A percentile compares a stretch with the other conserved stretches of the same genome.
Evolutionary conservation across 2,329 filamentous ascomycete genomes (phyloP).

Genomic region (Fusarium bactridioides): DNA sequence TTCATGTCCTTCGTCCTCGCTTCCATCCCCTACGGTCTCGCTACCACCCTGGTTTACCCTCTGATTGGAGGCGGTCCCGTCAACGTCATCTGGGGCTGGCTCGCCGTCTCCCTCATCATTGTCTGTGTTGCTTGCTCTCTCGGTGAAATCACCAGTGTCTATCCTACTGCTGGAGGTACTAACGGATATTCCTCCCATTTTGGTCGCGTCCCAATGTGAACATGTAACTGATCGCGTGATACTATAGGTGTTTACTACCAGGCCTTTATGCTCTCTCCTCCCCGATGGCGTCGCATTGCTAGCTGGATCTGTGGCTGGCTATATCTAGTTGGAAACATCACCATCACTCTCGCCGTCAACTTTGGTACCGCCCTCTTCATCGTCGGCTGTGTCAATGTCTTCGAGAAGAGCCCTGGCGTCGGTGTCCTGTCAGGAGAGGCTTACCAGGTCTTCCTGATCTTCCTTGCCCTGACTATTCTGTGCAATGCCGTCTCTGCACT

Average conservation of each 20-base stretch:
- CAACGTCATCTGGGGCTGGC: constrained; percentile 16
- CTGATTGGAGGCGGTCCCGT: constrained; percentile 8
- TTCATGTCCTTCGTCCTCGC: constrained; percentile 21
- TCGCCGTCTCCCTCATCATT: constrained; percentile 12
- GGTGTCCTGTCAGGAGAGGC: constrained; percentile 64
- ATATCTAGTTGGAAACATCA: constrained; percentile 73
- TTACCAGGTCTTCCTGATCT: constrained; percentile 66
- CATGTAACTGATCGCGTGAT: neutral
- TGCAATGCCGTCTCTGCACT: constrained; percentile 72
- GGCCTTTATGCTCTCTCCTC: constrained; percentile 74
- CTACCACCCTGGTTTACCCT: neutral
- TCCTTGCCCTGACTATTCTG: constrained; percentile 71
- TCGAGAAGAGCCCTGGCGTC: constrained; percentile 53
- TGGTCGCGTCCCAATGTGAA: neutral
- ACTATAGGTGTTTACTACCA: constrained; percentile 71
- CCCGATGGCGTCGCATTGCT: constrained; percentile 67
- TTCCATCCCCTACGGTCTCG: constrained; percentile 9
- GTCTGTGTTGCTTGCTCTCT: constrained; percentile 15
- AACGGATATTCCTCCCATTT: neutral
- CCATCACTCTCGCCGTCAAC: constrained; percentile 72
- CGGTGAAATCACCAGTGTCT: constrained; percentile 17
- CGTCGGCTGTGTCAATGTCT: constrained; percentile 69
- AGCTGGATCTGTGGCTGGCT: constrained; percentile 76
- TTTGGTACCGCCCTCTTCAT: constrained; percentile 74
- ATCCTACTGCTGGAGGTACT: constrained; percentile 11